Evolutionary conservation across 192 early-diverging fungal species (phyloP), one percentile per base, ranked within the genome.

Genomic region (Radiomyces spectabilis): DNA sequence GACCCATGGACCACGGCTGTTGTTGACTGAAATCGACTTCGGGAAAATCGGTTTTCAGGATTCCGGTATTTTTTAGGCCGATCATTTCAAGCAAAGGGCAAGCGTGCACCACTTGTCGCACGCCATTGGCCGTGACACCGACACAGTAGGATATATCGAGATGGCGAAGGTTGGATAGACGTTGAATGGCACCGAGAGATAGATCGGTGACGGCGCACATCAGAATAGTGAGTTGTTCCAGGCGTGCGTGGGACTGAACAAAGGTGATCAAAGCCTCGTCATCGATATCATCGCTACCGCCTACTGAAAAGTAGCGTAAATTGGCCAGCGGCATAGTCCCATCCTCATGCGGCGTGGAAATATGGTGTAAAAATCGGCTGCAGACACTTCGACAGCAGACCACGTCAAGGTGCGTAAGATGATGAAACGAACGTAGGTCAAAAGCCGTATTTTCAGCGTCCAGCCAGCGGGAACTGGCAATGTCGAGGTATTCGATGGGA

Each of bases 121-220:
- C 61, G 16, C 61, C 69, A 10, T 19, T 48, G 27, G 66, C 27
- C 1, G 69, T 61, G 30, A 75, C 39, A 1, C 59, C n/a, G 3
- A 19, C 43, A 12, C 57, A 55, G 18, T 49, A 69, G 4, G 68
- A 68, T 27, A 75, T 30, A 27, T 71, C 70, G 7, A 75, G 55
- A 25, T 49, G 43, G 30, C 29, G 41, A 16, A 75, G 24, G 2
- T 44, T 24, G 13, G 69, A 52, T 37, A 75, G 56, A 3, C 15
- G 21, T 26, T 59, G 33, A 32, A 75, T 68, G 0, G 55, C 34
- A 9, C 31, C 24, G 18, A 75, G 43, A 15, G 66, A 47, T 10
- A 32, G 41, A 41, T 75, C 66, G 6, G 73, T 68, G 12, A 75
- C 69, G n/a, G 54, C 34, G 33, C 69, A 63, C 7, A 64, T 52